Evolutionary conservation across 75 land plant genomes (phyloP).

Genomic region (Adiantum capillusveneris): DNA sequence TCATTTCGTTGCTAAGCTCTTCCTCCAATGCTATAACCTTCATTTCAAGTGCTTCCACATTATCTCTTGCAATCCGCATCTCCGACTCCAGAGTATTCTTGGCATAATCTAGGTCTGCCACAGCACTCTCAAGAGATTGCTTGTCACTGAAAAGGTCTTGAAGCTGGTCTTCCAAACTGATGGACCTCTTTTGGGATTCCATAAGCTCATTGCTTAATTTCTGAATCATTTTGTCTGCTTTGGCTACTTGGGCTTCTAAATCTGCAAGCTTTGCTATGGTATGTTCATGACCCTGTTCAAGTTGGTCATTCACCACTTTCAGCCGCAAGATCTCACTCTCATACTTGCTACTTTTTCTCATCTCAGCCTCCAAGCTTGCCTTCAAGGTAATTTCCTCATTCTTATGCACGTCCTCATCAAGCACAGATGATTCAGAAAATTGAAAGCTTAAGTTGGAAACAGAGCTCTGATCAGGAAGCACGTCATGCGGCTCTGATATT

Average conservation of each 20-base stretch:
- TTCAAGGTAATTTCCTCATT: conserved; percentile 9
- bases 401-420: conserved; percentile 11
- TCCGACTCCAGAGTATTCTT: conserved; percentile 38
- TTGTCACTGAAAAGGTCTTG: conserved; percentile 29
- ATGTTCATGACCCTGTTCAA: conserved; percentile 27
- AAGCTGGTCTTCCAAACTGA: conserved; percentile 39
- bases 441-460: conserved; percentile 5
- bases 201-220: conserved; percentile 25
- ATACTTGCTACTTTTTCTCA: conserved; percentile 11
- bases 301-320: conserved; percentile 22
- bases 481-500: conserved; percentile 1
- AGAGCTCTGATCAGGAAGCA: conserved; percentile 4
- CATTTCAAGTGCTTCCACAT: conserved; percentile 35
- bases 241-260: conserved; percentile 27
- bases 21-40: conserved; percentile 43
- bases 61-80: conserved; percentile 24
- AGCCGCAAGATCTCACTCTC: conserved; percentile 16
- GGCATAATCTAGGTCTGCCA: conserved; percentile 24
- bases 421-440: not conserved
- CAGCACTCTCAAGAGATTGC: conserved; percentile 25
- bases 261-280: conserved; percentile 17
- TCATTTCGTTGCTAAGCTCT: conserved; percentile 56
- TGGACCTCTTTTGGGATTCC: conserved; percentile 21
- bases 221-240: conserved; percentile 27
- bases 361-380: conserved; percentile 15